Evolutionary conservation across 129 eudicot genomes (phyloP).

Genomic region (Flaveria brownii): DNA sequence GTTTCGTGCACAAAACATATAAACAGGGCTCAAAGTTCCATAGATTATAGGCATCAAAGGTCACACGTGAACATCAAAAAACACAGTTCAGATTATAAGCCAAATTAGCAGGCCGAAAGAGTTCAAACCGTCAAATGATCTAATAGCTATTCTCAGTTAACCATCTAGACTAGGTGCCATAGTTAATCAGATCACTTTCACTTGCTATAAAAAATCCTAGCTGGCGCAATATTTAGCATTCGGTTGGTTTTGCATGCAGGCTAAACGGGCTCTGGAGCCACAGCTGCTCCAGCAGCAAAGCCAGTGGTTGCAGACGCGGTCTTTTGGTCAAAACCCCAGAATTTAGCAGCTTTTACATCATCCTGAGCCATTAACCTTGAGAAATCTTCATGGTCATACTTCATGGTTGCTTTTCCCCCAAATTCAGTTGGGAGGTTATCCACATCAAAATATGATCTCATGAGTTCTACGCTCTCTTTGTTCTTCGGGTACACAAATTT

Average conservation of each 20-base stretch:
- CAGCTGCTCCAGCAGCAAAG: constrained; percentile 46
- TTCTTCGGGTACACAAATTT: constrained; percentile 79
- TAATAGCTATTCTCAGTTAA: constrained; percentile 22
- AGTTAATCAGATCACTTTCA: constrained; percentile 7
- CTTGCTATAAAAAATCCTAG: constrained; percentile 10
- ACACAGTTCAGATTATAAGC: constrained; percentile 13
- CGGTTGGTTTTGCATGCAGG: constrained; percentile 1
- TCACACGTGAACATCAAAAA: constrained; percentile 16
- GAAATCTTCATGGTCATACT: constrained; percentile 88
- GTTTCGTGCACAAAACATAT: neutral
- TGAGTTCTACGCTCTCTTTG: constrained; percentile 71
- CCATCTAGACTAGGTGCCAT: constrained; percentile 16
- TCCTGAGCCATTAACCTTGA: constrained; percentile 86
- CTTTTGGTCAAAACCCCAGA: constrained; percentile 69
- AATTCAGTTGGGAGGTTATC: constrained; percentile 90
- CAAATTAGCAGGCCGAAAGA: constrained; percentile 13
- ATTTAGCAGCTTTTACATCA: constrained; percentile 74
- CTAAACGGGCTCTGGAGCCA: constrained; percentile 61
- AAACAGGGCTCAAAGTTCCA: constrained; percentile 12
- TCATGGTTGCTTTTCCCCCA: constrained; percentile 77
- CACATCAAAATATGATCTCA: constrained; percentile 70
- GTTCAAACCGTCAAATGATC: constrained; percentile 17
- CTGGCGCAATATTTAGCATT: neutral
- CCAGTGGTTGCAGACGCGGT: constrained; percentile 30
- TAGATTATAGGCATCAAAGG: constrained; percentile 17